These are phyloP conservation scores for Amauroascus verrucosus DNA, from an alignment of 2,329 filamentous ascomycete species.

Conservation along the genomic window DNA sequence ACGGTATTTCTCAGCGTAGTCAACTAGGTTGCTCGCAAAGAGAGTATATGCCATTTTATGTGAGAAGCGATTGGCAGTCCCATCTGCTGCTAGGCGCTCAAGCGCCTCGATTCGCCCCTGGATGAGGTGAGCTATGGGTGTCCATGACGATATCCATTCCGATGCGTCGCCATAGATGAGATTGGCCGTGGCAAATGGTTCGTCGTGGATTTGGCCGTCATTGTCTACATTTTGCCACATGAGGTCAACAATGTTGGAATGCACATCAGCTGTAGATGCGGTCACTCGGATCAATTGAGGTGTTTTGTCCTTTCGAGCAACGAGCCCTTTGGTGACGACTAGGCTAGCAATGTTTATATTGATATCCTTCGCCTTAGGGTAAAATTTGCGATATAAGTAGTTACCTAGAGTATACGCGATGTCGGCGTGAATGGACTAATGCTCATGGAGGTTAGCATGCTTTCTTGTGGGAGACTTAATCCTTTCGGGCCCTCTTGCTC, in stretches of 20 bases:
- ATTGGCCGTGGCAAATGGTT: slow-evolving; percentile 21
- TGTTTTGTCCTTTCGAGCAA: slow-evolving; percentile 42
- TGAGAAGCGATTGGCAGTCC: slow-evolving; percentile 22
- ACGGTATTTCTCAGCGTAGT: slow-evolving; percentile 27
- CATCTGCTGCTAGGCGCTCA: slow-evolving; percentile 19
- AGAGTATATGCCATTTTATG: slow-evolving; percentile 30
- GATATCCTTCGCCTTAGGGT: slow-evolving; percentile 15
- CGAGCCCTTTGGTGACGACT: slow-evolving; percentile 45
- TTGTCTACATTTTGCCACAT: slow-evolving; percentile 23
- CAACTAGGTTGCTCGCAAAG: slow-evolving; percentile 26
- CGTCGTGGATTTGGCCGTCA: slow-evolving; percentile 16
- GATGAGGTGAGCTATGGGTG: slow-evolving; percentile 20
- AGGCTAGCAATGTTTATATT: slow-evolving; percentile 33
- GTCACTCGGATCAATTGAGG: slow-evolving; percentile 38
- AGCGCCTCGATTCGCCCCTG: slow-evolving; percentile 22
- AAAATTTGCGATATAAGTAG: slow-evolving; percentile 15
- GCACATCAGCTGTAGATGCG: slow-evolving; percentile 49
- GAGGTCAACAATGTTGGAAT: slow-evolving; percentile 22
- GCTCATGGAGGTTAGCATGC: too few species aligned
- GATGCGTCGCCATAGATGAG: slow-evolving; percentile 18
- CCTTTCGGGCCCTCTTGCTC: too few species aligned
- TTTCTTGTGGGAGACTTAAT: too few species aligned
- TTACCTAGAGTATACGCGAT: slow-evolving; percentile 19
- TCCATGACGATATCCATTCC: slow-evolving; percentile 22
- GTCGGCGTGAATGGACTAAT: slow-evolving; percentile 19